phyloP scores from a whole-genome alignment of 495 filamentous ascomycete genomes.

The Penicillium macrosclerotiorum region DNA sequence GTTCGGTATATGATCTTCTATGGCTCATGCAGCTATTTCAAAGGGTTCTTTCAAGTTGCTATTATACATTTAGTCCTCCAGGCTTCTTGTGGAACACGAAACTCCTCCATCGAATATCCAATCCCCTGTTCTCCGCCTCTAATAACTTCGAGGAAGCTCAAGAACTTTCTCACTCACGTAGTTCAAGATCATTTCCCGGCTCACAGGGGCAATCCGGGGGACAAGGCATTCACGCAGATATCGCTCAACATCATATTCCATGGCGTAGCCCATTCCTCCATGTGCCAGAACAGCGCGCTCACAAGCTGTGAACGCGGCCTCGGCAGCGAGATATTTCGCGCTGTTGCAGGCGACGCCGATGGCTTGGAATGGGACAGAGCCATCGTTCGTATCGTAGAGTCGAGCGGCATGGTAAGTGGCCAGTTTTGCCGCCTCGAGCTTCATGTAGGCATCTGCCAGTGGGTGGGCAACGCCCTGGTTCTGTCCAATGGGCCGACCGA shows the following conservation, averaged over 20 bases:
- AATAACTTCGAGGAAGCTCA: slow-evolving; percentile 52
- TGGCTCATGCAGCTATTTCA: too few species aligned
- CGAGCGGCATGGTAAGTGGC: slow-evolving; percentile 75
- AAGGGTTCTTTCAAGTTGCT: too few species aligned
- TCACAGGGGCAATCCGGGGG: slow-evolving; percentile 72
- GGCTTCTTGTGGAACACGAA: too few species aligned
- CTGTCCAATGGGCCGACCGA: slow-evolving; percentile 67
- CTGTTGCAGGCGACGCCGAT: slow-evolving; percentile 73
- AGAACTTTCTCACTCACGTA: slow-evolving; percentile 74
- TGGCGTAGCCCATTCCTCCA: slow-evolving; percentile 76
- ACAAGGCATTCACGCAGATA: slow-evolving; percentile 74
- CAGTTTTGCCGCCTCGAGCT: slow-evolving; percentile 74
- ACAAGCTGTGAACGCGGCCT: slow-evolving; percentile 74
- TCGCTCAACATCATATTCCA: slow-evolving; percentile 76
- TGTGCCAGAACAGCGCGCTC: slow-evolving; percentile 65
- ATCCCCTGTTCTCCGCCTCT: background rate
- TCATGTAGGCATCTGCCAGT: slow-evolving; percentile 72
- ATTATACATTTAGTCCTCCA: background rate
- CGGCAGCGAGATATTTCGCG: slow-evolving; percentile 77
- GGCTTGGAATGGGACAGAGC: slow-evolving; percentile 54
- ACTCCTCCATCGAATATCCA: background rate
- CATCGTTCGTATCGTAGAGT: slow-evolving; percentile 64
- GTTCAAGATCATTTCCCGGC: slow-evolving; percentile 78
- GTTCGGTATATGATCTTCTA: too few species aligned
- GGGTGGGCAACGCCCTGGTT: slow-evolving; percentile 78